Evolutionary conservation across 371 early-diverging fungal species (phyloP).

Genomic region (Saksenaea oblongispora): DNA sequence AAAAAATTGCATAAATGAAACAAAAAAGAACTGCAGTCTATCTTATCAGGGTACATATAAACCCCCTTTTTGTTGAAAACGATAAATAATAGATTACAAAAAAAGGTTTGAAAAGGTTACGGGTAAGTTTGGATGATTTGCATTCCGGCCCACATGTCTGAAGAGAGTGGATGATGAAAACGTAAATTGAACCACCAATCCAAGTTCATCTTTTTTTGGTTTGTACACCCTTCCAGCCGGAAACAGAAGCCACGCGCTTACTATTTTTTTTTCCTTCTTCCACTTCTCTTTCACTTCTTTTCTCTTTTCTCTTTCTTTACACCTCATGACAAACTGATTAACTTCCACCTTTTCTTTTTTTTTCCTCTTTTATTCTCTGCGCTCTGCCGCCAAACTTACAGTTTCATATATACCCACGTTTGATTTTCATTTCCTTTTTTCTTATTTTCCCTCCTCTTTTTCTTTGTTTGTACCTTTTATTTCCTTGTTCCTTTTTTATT

Average conservation of each 20-base stretch:
- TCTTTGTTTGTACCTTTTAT: slow-evolving; percentile 7
- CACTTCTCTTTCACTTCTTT: background rate
- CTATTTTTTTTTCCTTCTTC: slow-evolving; percentile 12
- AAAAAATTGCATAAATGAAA: background rate
- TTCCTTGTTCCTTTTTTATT: slow-evolving; percentile 1
- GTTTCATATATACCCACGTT: background rate
- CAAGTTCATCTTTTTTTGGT: slow-evolving; percentile 5
- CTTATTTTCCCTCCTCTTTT: slow-evolving; percentile 12
- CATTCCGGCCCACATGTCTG: slow-evolving; percentile 6
- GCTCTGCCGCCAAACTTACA: slow-evolving; percentile 2
- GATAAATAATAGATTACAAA: background rate
- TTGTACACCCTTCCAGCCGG: slow-evolving; percentile 3
- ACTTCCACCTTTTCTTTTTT: background rate
- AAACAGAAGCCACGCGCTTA: slow-evolving; percentile 8
- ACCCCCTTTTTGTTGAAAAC: background rate
- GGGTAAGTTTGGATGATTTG: background rate
- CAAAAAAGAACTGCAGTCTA: background rate
- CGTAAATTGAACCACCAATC: slow-evolving; percentile 3
- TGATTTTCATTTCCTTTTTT: slow-evolving; percentile 9
- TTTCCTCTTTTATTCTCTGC: background rate
- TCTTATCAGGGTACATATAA: background rate
- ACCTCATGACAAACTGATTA: slow-evolving; percentile 7
- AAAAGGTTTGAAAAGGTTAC: background rate
- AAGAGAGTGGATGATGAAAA: background rate
- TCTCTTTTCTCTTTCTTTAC: background rate